Evolutionary conservation across 306 rosid species (phyloP), one percentile per base, ranked within the genome.

Genomic region (Styphnolobium japonicum): DNA sequence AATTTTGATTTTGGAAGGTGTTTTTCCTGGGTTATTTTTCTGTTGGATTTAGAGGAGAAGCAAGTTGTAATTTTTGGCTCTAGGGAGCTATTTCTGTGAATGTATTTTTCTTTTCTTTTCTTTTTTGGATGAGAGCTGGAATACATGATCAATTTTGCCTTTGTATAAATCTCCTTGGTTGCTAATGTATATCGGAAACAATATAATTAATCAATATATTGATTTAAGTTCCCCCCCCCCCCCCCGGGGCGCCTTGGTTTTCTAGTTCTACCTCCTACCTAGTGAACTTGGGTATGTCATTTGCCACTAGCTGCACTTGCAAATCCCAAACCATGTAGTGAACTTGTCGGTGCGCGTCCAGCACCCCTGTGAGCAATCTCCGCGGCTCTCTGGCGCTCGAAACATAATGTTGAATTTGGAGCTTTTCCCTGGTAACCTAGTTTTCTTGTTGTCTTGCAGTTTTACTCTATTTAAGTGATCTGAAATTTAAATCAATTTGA

Each of bases 11-110:
- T 60, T 72, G 60, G 63, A 18, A 58, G 36, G 61, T 60, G 78
- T 67, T 52, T 68, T 29, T 6, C 4, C 21, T 7, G 34, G 66
- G 5, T 42, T 48, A 1, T 51, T 49, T 73, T 69, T 34, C 33
- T 34, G 39, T 58, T 73, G 25, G 33, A 22, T 70, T 22, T 85
- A 58, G 65, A 12, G 66, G 64, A 31, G 34, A 65, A 74, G 43
- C 67, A 29, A 69, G 73, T 48, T 66, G 55, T 79, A 65, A 42
- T 62, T 62, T 69, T 75, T 71, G 62, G 77, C 64, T 81, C 16
- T 16, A 16, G 33, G 36, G 55, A 43, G 62, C 85, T 53, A 9
- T n/a, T 80, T 53, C 8, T 34, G 42, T 62, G 10, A 25, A 48
- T 46, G 2, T 7, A 16, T 34, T 10, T 37, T 23, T 10, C 2